These are phyloP conservation scores for Centaurea solstitialis DNA, from an alignment of 129 eudicot species.

Conservation along the genomic window DNA sequence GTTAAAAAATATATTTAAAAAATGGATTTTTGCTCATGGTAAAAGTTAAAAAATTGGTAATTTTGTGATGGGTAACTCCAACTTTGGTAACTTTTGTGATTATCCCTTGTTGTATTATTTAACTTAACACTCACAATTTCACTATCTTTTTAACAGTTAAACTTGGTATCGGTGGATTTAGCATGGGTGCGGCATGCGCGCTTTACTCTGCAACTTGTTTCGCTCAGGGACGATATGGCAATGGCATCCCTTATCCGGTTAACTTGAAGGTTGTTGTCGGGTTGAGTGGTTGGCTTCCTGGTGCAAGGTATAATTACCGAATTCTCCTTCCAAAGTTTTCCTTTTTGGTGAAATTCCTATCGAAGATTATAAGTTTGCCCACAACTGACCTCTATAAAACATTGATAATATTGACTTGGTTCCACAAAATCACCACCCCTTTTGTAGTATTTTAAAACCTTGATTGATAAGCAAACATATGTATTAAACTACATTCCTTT, in stretches of 20 bases:
- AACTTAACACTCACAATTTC: background rate
- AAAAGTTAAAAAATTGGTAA: no score
- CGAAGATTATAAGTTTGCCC: background rate
- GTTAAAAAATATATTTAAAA: no score
- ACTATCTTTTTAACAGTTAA: constrained; percentile 55
- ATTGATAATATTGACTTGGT: background rate
- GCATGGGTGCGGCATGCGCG: constrained; percentile 97
- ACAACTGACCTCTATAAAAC: background rate
- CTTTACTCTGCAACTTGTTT: constrained; percentile 96
- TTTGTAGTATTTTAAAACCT: background rate
- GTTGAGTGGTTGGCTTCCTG: constrained; percentile 99
- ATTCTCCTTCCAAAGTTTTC: background rate
- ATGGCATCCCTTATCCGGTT: constrained; percentile 76
- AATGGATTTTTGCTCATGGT: no score
- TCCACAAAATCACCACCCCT: background rate
- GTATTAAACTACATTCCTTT: background rate
- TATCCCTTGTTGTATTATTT: background rate
- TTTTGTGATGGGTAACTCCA: no score
- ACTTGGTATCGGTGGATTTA: constrained; percentile 98
- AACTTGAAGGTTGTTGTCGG: constrained; percentile 80
- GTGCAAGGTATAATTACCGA: constrained; percentile 53
- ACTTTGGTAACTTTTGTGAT: background rate
- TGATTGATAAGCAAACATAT: background rate
- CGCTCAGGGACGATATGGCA: constrained; percentile 79
- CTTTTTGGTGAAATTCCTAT: background rate